These are phyloP conservation scores for Pichia sp. DNA, from an alignment of 1,139 yeast genomes.

Conservation along the genomic window DNA sequence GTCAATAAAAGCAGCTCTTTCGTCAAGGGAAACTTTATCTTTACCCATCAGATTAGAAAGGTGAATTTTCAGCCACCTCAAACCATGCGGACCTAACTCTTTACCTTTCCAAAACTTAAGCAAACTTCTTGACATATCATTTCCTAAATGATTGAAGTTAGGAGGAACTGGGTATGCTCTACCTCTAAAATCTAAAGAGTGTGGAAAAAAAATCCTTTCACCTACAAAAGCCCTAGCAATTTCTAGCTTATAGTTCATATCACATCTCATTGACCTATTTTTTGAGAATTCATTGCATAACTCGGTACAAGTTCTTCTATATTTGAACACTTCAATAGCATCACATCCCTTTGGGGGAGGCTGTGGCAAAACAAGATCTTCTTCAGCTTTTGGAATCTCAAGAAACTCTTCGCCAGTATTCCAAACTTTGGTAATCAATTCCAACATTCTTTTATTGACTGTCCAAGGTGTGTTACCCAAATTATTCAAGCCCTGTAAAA, in stretches of 20 bases:
- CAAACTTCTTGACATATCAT: conserved; percentile 82
- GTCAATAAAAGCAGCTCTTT: conserved; percentile 68
- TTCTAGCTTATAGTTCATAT: conserved; percentile 84
- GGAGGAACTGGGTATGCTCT: conserved; percentile 87
- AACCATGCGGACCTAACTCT: conserved; percentile 65
- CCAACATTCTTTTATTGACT: conserved; percentile 63
- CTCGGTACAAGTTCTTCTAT: conserved; percentile 54
- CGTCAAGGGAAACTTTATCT: conserved; percentile 74
- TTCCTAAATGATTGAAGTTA: conserved; percentile 73
- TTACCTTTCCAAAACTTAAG: conserved; percentile 86
- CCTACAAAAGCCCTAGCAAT: conserved; percentile 90
- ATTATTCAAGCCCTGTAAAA: conserved; percentile 79
- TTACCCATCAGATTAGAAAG: conserved; percentile 82
- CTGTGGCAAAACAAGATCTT: conserved; percentile 52
- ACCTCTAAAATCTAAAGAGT: conserved; percentile 90
- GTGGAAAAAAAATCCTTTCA: conserved; percentile 89
- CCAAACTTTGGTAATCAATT: conserved; percentile 74
- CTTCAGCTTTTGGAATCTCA: conserved; percentile 66
- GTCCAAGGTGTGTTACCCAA: conserved; percentile 93
- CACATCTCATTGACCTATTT: conserved; percentile 84
- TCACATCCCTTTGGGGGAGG: conserved; percentile 63
- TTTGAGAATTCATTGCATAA: conserved; percentile 56
- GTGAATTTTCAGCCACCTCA: conserved; percentile 86
- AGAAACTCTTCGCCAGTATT: conserved; percentile 72
- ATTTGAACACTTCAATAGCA: conserved; percentile 62